Evolutionary conservation across 129 eudicot genomes (phyloP).

Genomic region (Solidago caesia): DNA sequence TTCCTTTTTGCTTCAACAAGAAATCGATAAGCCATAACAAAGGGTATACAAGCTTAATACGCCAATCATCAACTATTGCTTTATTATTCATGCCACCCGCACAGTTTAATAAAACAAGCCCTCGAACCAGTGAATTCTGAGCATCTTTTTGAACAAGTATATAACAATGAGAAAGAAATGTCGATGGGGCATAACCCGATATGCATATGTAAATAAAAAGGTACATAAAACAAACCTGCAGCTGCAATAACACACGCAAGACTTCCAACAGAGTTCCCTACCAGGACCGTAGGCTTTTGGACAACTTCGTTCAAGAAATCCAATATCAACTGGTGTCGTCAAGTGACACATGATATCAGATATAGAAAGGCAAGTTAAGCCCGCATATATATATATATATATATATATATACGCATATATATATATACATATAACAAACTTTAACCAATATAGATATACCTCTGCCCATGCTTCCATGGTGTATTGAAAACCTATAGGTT

Average conservation of each 20-base stretch:
- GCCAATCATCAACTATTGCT: constrained; percentile 97
- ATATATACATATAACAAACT: background rate
- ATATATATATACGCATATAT: too few species aligned
- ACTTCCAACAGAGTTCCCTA: constrained; percentile 97
- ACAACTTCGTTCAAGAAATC: constrained; percentile 81
- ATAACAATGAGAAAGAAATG: constrained; percentile 1
- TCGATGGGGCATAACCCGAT: background rate
- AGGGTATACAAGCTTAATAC: constrained; percentile 80
- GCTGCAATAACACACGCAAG: constrained; percentile 94
- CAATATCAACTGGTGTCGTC: constrained; percentile 49
- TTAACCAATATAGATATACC: constrained; percentile 34
- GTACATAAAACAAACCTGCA: constrained; percentile 41
- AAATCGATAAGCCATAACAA: constrained; percentile 79
- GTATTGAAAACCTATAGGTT: constrained; percentile 69
- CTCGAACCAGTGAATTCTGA: constrained; percentile 45
- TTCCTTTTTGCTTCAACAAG: constrained; percentile 64
- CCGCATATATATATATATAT: constrained; percentile 9
- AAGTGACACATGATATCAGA: constrained; percentile 5
- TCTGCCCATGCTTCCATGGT: constrained; percentile 91
- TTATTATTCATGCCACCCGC: constrained; percentile 98
- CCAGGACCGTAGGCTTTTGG: constrained; percentile 66
- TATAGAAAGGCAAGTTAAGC: constrained; percentile 13
- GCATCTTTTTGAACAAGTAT: constrained; percentile 39
- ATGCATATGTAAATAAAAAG: background rate
- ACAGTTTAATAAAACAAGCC: constrained; percentile 84